phyloP scores from a whole-genome alignment of 352 stramenopile genomes.

The Globisporangium uncinulatum region DNA sequence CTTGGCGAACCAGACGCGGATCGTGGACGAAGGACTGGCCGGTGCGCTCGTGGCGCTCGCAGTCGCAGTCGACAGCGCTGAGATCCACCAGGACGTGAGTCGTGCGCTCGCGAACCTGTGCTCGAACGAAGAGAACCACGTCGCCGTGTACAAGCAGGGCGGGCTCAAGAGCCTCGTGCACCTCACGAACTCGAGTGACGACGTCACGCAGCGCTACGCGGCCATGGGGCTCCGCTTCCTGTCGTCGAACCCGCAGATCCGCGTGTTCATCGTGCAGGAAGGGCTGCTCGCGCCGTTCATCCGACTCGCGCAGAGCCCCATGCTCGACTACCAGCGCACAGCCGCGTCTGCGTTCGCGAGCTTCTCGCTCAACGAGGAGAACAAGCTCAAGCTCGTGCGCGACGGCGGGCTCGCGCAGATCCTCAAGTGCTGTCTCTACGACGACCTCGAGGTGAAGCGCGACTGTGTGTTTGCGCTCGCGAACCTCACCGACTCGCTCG shows the following conservation, averaged over 20 bases:
- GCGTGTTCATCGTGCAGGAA: constrained; percentile 90
- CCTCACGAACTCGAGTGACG: constrained; percentile 82
- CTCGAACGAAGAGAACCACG: constrained; percentile 94
- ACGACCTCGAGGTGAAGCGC: constrained; percentile 89
- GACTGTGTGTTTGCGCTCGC: constrained; percentile 93
- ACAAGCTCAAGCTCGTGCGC: constrained; percentile 92
- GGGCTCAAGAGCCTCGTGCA: constrained; percentile 87
- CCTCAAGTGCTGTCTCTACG: constrained; percentile 84
- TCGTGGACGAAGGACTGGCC: constrained; percentile 90
- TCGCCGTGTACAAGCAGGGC: constrained; percentile 90
- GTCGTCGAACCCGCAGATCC: constrained; percentile 90
- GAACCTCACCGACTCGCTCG: constrained; percentile 89
- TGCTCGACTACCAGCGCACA: constrained; percentile 91
- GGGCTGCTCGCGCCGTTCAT: constrained; percentile 89
- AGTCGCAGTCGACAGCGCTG: constrained; percentile 63
- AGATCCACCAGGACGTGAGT: constrained; percentile 94
- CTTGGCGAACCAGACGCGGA: constrained; percentile 84
- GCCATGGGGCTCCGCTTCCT: constrained; percentile 95
- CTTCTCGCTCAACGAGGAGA: constrained; percentile 91
- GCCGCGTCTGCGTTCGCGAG: constrained; percentile 90
- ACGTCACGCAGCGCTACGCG: constrained; percentile 93
- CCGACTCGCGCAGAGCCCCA: constrained; percentile 83
- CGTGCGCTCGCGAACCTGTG: constrained; percentile 91
- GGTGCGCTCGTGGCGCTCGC: constrained; percentile 78
- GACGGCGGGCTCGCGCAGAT: constrained; percentile 89